Base-by-base conservation (phyloP, 805 yeast species). In the Wickerhamiella hasegawae region DNA sequence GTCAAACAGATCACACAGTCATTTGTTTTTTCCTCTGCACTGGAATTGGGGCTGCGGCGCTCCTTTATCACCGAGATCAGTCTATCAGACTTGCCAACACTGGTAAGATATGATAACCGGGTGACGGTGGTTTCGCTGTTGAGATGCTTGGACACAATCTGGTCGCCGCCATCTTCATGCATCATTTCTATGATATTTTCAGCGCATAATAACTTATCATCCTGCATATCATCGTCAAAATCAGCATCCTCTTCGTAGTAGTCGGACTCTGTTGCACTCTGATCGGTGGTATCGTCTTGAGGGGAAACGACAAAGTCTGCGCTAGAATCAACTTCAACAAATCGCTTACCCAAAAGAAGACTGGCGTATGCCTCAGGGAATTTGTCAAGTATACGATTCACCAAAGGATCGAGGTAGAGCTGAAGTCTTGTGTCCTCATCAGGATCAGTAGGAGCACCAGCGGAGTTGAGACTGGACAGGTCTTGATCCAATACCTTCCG, bases 1-100 rank as follows among this genome's bases (percentile, higher is more conserved):
- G 66, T 63, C 45, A 78, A 87, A 52, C 96, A 85, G 2, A 85
- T 76, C 5, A 81, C 93, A 56, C 96, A 84, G n/a, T n/a, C 24
- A 6, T 25, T 15, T 2, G 20, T 10, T 4, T 17, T 24, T 3
- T 22, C 23, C 10, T 18, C 14, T 9, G 24, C 24, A 14, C 17
- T 16, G 12, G 20, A 8, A 4, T 6, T 11, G 8, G 20, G 22
- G 14, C 10, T 11, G 16, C 35, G 32, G 15, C 27, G 31, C 9
- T 18, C 18, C 4, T 31, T 19, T 5, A 31, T 14, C 10, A 26
- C 18, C 22, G 17, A 8, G n/a, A n/a, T 5, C 11, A 35, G 18
- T 20, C 20, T 26, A 14, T 11, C 11, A 3, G 17, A 28, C 11
- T 19, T 14, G 20, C 18, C 15, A 17, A 15, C 21, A 3, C 15